Base-by-base conservation (phyloP, 2,329 filamentous ascomycete genomes). In the Paraphaeosphaeria sporulosa region DNA sequence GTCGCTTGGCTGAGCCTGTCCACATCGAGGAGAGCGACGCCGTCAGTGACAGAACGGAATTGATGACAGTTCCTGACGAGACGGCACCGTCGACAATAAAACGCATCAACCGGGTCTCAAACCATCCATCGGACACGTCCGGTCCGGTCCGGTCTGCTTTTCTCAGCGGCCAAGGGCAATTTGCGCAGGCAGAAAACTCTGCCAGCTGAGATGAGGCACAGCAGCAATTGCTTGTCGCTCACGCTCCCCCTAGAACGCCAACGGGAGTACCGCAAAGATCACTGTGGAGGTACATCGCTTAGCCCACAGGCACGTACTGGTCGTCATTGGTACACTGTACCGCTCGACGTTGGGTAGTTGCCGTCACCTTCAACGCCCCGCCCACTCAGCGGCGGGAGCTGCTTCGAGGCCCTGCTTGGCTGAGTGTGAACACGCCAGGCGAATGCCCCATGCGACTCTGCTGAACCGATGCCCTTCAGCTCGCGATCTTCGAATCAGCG, bases 271-370 rank as follows among this genome's bases (percentile, higher is more conserved):
- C 38, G 48, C 38, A 25, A 55, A 55, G 17, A 27, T 27, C 25
- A 27, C 25, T 27, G 25, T 27, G 25, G 44, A 17, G 12, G 30
- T 25, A 46, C 38, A 43, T 60, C 60, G 54, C 60, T 32, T 40
- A 53, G 55, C n/a, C 42, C 55, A 55, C 57, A 36, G 53, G 40
- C 19, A 56, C 38, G 17, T 40, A n/a, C 27, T 46, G 43, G 44
- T 46, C 21, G 53, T 47, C 36, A 65, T 61, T 65, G 63, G 63
- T 43, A 43, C 21, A 53, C 40, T 23, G 19, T 55, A 57, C 60
- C 59, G 48, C 57, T 53, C 54, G 47, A 43, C 49, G 43, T 46
- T 55, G 42, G 52, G 43, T 27, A 34, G 42, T 36, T 47, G 19
- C 32, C 54, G 44, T 30, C 13, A 27, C 52, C 38, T 46, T 15